phyloP scores from a whole-genome alignment of 805 yeast genomes.

The Pachysolen tannophilus region DNA sequence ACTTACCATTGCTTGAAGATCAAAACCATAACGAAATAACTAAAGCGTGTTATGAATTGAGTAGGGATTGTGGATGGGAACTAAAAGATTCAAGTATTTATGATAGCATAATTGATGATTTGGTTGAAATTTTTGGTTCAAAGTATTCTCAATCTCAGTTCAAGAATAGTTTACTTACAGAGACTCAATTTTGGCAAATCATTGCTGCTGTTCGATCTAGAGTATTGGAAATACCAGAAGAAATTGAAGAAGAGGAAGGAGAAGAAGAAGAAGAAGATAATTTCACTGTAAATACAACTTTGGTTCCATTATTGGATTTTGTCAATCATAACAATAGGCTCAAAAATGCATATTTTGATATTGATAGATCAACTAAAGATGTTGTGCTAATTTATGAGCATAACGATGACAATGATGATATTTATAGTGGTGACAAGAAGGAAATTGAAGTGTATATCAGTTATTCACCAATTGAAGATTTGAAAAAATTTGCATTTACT shows the following conservation, averaged over 20 bases:
- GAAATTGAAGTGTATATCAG: conserved; percentile 33
- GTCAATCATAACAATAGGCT: conserved; percentile 46
- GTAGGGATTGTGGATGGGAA: conserved; percentile 13
- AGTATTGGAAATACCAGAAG: conserved; percentile 55
- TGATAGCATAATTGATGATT: conserved; percentile 7
- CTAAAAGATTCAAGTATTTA: too few relatives aligned
- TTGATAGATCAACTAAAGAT: conserved; percentile 37
- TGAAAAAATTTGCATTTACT: conserved; percentile 27
- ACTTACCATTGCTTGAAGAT: conserved; percentile 16
- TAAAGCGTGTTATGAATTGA: conserved; percentile 12
- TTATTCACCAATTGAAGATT: conserved; percentile 36
- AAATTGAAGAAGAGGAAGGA: conserved; percentile 14
- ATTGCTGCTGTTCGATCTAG: conserved; percentile 54
- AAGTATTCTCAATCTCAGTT: too few relatives aligned
- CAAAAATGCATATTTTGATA: conserved; percentile 52
- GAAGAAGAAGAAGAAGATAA: conserved; percentile 24
- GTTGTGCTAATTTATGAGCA: conserved; percentile 29
- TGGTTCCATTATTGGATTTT: conserved; percentile 64
- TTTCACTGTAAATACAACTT: conserved; percentile 40
- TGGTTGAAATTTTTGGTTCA: conserved; percentile 12
- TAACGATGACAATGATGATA: conserved; percentile 1
- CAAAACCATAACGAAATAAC: conserved; percentile 20
- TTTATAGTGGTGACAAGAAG: background rate
- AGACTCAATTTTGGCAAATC: too few relatives aligned
- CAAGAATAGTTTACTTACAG: too few relatives aligned